phyloP scores from a whole-genome alignment of 192 early-diverging fungal genomes.

The Coemansia sp. region DNA sequence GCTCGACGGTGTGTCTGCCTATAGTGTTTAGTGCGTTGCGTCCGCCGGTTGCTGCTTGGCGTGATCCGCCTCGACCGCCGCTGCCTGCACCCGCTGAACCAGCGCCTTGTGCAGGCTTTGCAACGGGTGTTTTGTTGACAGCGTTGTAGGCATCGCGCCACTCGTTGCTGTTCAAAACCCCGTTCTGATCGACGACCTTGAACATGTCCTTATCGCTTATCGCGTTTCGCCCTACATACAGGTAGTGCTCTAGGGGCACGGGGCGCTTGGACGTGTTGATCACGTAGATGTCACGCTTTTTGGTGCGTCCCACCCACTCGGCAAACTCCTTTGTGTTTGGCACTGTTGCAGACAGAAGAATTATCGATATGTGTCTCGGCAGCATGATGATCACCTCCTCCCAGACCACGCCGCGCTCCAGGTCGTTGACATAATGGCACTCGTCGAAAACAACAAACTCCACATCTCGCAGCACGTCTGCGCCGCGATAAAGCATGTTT shows the following conservation, averaged over 20 bases:
- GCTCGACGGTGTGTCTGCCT: slow-evolving; percentile 42
- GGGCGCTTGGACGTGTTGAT: slow-evolving; percentile 91
- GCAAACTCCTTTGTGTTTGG: slow-evolving; percentile 99
- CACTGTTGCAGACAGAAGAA: slow-evolving; percentile 94
- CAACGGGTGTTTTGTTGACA: slow-evolving; percentile 59
- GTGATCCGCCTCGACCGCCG: slow-evolving; percentile 38
- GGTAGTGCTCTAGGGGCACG: slow-evolving; percentile 91
- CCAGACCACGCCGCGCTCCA: slow-evolving; percentile 97
- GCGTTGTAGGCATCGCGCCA: slow-evolving; percentile 78
- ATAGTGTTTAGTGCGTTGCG: slow-evolving; percentile 36
- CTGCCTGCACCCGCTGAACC: slow-evolving; percentile 31
- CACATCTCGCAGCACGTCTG: slow-evolving; percentile 94
- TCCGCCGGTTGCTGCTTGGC: slow-evolving; percentile 36
- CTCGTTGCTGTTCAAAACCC: slow-evolving; percentile 44
- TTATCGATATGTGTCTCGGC: slow-evolving; percentile 90
- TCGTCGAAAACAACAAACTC: slow-evolving; percentile 99
- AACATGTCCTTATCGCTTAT: slow-evolving; percentile 68
- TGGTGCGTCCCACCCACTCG: slow-evolving; percentile 98
- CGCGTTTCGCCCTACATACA: slow-evolving; percentile 64
- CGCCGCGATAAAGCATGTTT: slow-evolving; percentile 96
- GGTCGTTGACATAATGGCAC: slow-evolving; percentile 96
- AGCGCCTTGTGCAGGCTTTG: slow-evolving; percentile 34
- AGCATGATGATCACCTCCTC: slow-evolving; percentile 99
- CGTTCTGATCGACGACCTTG: slow-evolving; percentile 82
- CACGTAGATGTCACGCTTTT: slow-evolving; percentile 96